Conservation (phyloP, 768 basidiomycete genomes). For the Kwoniella sp. region DNA sequence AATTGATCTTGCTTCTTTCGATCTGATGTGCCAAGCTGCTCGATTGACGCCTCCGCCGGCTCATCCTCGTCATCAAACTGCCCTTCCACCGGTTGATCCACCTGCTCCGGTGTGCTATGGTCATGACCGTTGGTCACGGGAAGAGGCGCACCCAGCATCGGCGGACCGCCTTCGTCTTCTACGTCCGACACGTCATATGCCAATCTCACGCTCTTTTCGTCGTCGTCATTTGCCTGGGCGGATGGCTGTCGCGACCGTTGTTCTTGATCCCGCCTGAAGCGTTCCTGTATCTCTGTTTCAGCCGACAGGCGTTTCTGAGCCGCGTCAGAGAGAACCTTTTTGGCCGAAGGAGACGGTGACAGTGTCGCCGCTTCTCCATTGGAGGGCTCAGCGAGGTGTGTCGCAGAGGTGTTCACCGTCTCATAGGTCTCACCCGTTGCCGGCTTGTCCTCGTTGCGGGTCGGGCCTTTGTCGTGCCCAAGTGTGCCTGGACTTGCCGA, state of each 20-base stretch:
- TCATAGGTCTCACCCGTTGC: too few relatives aligned
- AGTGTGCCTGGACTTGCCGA: background rate
- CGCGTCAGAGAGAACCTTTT: slow-evolving; percentile 19
- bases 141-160: background rate
- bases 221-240: slow-evolving; percentile 14
- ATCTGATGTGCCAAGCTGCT: too few relatives aligned
- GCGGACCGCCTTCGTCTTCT: slow-evolving; percentile 12
- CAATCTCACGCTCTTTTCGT: slow-evolving; percentile 22
- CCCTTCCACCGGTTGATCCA: background rate
- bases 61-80: background rate
- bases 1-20: too few relatives aligned
- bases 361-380: slow-evolving; percentile 1
- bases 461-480: too few relatives aligned
- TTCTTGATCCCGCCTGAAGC: slow-evolving; percentile 30
- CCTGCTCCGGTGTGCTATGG: background rate
- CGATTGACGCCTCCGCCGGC: too few relatives aligned
- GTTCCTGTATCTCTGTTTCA: slow-evolving; percentile 35
- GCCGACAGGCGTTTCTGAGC: slow-evolving; percentile 20
- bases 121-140: background rate
- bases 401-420: too few relatives aligned
- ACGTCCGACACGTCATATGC: slow-evolving; percentile 35
- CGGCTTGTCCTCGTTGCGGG: too few relatives aligned
- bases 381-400: too few relatives aligned
- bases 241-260: background rate
- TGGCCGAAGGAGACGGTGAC: slow-evolving; percentile 30